Evolutionary conservation across 345 rosid species (phyloP).

Genomic region (Citrus sp.): DNA sequence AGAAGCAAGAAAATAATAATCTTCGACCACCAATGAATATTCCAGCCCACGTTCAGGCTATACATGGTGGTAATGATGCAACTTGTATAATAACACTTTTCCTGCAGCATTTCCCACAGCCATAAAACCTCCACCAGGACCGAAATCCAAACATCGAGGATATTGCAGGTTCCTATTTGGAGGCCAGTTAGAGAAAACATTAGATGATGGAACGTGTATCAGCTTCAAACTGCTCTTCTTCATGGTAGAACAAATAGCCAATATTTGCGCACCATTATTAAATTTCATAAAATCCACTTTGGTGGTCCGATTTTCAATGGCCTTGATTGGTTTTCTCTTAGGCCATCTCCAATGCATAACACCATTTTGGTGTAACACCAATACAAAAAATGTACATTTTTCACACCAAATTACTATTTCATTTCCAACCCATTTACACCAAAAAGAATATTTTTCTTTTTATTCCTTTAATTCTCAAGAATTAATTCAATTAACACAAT

Average conservation of each 20-base stretch:
- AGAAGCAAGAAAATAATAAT: background rate
- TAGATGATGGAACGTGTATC: constrained; percentile 25
- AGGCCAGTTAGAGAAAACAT: constrained; percentile 81
- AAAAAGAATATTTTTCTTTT: too few species aligned
- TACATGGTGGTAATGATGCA: constrained; percentile 76
- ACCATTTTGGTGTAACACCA: too few species aligned
- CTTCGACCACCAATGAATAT: background rate
- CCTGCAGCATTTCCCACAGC: constrained; percentile 87
- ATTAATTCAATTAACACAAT: too few species aligned
- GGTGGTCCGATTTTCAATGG: constrained; percentile 78
- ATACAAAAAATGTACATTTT: too few species aligned
- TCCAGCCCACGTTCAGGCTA: constrained; percentile 16
- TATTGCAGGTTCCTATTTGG: constrained; percentile 52
- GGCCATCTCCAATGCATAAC: too few species aligned
- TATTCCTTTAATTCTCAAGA: too few species aligned
- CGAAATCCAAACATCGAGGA: constrained; percentile 81
- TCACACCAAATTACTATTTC: too few species aligned
- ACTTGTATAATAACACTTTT: constrained; percentile 75
- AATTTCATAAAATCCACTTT: constrained; percentile 77
- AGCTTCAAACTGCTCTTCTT: constrained; percentile 74
- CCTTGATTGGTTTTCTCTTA: constrained; percentile 60
- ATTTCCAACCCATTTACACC: too few species aligned
- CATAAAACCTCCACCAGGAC: constrained; percentile 92
- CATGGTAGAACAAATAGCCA: constrained; percentile 72
- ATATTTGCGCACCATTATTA: constrained; percentile 71